Base-by-base conservation (phyloP, 31 red algal genomes). In the Asparagopsis taxiformis region DNA sequence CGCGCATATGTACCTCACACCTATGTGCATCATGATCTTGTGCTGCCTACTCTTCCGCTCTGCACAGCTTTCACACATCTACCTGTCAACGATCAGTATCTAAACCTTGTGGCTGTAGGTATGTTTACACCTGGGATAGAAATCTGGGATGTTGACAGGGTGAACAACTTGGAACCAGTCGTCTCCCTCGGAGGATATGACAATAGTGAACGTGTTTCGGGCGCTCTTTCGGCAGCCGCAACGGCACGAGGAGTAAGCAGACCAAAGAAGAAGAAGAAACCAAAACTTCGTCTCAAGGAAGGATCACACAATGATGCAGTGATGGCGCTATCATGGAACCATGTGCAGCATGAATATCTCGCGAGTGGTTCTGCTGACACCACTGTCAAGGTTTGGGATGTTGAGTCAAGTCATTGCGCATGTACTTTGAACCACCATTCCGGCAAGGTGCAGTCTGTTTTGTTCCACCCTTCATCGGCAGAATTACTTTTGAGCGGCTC, bases 1-100 rank as follows among this genome's bases (percentile, higher is more conserved):
- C 62, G 26, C 8, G 23, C 73, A 5, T 92, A 92, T 58, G 36
- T 39, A 16, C 92, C 94, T 31, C 87, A 99, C 50, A 43, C 82
- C 22, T 99, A 95, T 76, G 65, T 96, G 52, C 97, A 99, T 67
- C 97, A 99, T 62, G 97, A 99, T 53, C 32, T 90, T 56, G 77
- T 96, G 20, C 77, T 99, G 1, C 85, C 97, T 0, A 60, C 92
- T 30, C 60, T 95, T 41, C 97, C 97, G 22, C 84, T 99, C 11
- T 88, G 79, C 53, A 62, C 82, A 26, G 97, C 91, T 8, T 89
- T 78, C 53, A 87, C 84, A 2, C 59, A 74, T 25, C 37, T 89
- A 41, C 16, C 41, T 26, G 26, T 34, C 30, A 44, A 31, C 1
- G 58, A 44, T 11, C 38, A 30, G 6, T n/a, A 16, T 0, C 51